Evolutionary conservation across 83 land plant species (phyloP).

Genomic region (Picea abies): DNA sequence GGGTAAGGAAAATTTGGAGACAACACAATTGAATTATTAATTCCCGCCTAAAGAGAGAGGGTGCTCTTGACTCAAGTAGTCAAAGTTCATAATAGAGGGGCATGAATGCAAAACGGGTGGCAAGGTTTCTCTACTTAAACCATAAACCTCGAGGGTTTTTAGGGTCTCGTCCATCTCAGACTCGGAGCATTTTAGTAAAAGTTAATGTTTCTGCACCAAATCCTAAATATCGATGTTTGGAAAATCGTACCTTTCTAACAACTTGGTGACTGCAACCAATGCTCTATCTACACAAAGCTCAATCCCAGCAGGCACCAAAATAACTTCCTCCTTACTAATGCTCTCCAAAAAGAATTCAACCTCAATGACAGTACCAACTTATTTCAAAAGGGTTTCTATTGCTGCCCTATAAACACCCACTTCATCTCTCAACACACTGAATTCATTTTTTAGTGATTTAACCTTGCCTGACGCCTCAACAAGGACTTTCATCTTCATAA

Average conservation of each 20-base stretch:
- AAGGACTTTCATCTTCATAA: background rate
- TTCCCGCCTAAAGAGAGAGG: background rate
- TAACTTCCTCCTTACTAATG: background rate
- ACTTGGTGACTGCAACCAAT: slow-evolving; percentile 23
- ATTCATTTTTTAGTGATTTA: background rate
- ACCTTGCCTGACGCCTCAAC: background rate
- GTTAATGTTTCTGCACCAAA: slow-evolving; percentile 26
- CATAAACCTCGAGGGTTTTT: slow-evolving; percentile 19
- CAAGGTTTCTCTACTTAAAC: slow-evolving; percentile 18
- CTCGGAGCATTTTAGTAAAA: slow-evolving; percentile 15
- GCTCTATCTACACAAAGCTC: background rate
- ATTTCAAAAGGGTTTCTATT: slow-evolving; percentile 1
- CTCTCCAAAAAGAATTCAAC: slow-evolving; percentile 5
- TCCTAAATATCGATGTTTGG: slow-evolving; percentile 21
- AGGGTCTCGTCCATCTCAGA: slow-evolving; percentile 33
- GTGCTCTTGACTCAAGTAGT: slow-evolving; percentile 34
- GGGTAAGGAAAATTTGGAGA: too few species aligned
- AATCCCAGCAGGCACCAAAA: background rate
- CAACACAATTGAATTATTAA: too few species aligned
- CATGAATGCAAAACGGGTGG: slow-evolving; percentile 25
- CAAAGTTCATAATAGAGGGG: slow-evolving; percentile 23
- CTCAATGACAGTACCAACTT: background rate
- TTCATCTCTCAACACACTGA: background rate
- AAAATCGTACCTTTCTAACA: slow-evolving; percentile 40
- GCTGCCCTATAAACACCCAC: background rate